phyloP scores from a whole-genome alignment of 495 filamentous ascomycete species.

The Lasiosphaeria hispida region DNA sequence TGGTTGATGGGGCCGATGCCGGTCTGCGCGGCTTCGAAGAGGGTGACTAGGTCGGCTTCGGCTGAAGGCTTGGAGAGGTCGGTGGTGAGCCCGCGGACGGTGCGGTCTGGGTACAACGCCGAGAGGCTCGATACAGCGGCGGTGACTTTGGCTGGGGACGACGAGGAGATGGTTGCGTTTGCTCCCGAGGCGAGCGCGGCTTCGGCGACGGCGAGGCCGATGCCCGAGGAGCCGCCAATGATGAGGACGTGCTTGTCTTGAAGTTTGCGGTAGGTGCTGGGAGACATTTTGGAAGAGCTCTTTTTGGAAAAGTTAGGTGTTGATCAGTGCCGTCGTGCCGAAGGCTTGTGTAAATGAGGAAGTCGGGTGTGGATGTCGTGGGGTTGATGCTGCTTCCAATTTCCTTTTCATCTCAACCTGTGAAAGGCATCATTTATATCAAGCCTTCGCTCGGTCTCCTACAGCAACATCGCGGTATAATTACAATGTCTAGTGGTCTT shows the following conservation, averaged over 20 bases:
- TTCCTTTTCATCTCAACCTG: no score
- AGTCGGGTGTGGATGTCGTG: no score
- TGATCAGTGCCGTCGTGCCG: no score
- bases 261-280: slow-evolving; percentile 38
- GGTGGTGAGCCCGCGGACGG: slow-evolving; percentile 41
- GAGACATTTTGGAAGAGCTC: no score
- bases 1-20: slow-evolving; percentile 51
- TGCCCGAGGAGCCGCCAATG: slow-evolving; percentile 55
- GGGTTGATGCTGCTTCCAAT: no score
- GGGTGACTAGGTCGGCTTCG: slow-evolving; percentile 38
- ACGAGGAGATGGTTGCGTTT: slow-evolving; percentile 54
- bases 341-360: no score
- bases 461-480: no score
- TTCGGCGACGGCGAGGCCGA: slow-evolving; percentile 56
- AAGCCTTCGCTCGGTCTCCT: no score
- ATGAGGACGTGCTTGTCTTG: slow-evolving; percentile 46
- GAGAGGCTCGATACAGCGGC: slow-evolving; percentile 41
- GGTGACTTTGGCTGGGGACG: slow-evolving; percentile 41
- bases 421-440: no score
- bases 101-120: slow-evolving; percentile 31
- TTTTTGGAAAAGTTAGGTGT: no score
- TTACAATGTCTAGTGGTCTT: no score
- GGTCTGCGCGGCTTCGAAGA: slow-evolving; percentile 40
- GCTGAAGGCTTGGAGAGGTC: slow-evolving; percentile 52
- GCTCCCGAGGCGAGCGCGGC: slow-evolving; percentile 48